These are phyloP conservation scores for Yarrowia hollandica DNA, from an alignment of 805 yeast genomes.

Conservation along the genomic window DNA sequence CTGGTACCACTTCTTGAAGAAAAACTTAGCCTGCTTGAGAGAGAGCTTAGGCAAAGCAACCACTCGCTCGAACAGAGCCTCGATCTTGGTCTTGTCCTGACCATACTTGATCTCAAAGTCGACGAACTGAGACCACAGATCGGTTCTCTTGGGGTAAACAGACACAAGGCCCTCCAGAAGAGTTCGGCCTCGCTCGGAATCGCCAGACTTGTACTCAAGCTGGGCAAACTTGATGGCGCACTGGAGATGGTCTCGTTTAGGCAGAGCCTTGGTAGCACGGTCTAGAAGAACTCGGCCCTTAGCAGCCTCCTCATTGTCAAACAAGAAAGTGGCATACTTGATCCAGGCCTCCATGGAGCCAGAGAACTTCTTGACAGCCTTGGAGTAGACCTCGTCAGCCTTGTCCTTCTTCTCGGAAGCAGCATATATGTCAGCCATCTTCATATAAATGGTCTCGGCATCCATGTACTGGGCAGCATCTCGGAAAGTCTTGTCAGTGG, in stretches of 20 bases:
- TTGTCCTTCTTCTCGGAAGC: slow-evolving; percentile 68
- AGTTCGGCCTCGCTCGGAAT: slow-evolving; percentile 91
- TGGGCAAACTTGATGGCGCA: slow-evolving; percentile 86
- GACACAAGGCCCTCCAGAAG: slow-evolving; percentile 88
- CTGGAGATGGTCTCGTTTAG: slow-evolving; percentile 62
- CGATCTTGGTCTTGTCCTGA: slow-evolving; percentile 61
- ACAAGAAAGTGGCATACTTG: slow-evolving; percentile 71
- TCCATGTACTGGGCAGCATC: slow-evolving; percentile 92
- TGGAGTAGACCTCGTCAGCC: slow-evolving; percentile 68
- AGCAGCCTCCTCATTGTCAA: slow-evolving; percentile 53
- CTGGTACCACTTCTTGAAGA: slow-evolving; percentile 88
- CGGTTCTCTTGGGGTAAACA: slow-evolving; percentile 88
- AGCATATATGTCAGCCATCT: slow-evolving; percentile 70
- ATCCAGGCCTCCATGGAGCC: slow-evolving; percentile 71
- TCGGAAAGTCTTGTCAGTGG: slow-evolving; percentile 76
- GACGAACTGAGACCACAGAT: slow-evolving; percentile 91
- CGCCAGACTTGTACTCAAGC: slow-evolving; percentile 77
- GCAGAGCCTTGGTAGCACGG: slow-evolving; percentile 66
- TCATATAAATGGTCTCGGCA: slow-evolving; percentile 74
- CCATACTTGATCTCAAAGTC: slow-evolving; percentile 83
- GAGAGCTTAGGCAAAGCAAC: slow-evolving; percentile 60
- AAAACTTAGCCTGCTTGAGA: slow-evolving; percentile 89
- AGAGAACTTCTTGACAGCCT: slow-evolving; percentile 78
- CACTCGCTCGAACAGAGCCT: slow-evolving; percentile 80
- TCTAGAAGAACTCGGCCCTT: slow-evolving; percentile 70